Percentiles rank a stretch among this genome's conserved stretches.
Evolutionary conservation across 2,329 filamentous ascomycete species (phyloP).

Genomic region (Hypocreales sp.): DNA sequence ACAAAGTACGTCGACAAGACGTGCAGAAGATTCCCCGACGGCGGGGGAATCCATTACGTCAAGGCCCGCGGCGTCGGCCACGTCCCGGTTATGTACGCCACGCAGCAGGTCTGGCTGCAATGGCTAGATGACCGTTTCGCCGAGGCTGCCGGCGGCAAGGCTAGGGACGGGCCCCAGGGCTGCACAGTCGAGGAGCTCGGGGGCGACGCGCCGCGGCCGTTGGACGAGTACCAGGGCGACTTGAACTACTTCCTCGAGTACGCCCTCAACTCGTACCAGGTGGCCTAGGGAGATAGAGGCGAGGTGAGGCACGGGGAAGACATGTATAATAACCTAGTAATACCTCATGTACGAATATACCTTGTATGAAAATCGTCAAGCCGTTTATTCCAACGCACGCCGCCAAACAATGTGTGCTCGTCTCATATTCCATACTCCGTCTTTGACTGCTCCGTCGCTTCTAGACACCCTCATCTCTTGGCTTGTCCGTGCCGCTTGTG

Average conservation of each 20-base stretch:
- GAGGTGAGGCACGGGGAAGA: too few species aligned
- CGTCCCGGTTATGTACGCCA: constrained; percentile 6
- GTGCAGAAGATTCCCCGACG: constrained; percentile 5
- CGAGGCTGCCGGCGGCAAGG: neutral
- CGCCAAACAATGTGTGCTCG: neutral
- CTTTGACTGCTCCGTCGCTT: too few species aligned
- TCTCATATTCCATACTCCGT: too few species aligned
- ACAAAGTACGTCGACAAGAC: constrained; percentile 7
- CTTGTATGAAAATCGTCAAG: too few species aligned
- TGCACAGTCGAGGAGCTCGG: constrained; percentile 3
- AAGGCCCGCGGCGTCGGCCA: constrained; percentile 6
- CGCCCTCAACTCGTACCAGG: constrained; percentile 3
- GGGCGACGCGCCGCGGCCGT: constrained; percentile 2
- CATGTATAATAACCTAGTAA: too few species aligned
- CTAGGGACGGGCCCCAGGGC: neutral
- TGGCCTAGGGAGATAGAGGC: constrained; percentile 1
- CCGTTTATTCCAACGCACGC: too few species aligned
- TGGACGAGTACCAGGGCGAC: constrained; percentile 4
- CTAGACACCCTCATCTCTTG: too few species aligned
- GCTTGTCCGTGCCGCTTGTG: too few species aligned
- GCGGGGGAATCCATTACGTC: constrained; percentile 7
- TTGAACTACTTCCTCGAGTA: constrained; percentile 3
- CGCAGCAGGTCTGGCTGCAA: constrained; percentile 9
- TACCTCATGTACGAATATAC: too few species aligned
- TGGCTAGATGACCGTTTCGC: constrained; percentile 10